Evolutionary conservation across 805 yeast genomes (phyloP).

Genomic region (Blastobotrys muscicola): DNA sequence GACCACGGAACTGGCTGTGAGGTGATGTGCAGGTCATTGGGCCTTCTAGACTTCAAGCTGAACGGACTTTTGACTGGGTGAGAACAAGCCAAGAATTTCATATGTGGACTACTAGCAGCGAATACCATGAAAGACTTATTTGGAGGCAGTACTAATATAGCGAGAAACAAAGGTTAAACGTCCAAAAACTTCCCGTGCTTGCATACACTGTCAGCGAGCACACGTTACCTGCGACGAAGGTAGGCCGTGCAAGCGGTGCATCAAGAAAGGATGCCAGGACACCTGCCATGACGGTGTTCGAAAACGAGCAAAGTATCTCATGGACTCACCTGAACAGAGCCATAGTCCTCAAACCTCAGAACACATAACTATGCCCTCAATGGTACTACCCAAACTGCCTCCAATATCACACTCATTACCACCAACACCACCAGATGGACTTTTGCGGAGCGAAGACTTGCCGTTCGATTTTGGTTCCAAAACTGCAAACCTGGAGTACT

Average conservation of each 20-base stretch:
- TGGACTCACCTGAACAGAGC: slow-evolving; percentile 40
- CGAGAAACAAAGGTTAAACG: slow-evolving; percentile 21
- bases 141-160: neutral
- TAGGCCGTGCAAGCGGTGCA: slow-evolving; percentile 70
- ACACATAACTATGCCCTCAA: too few species aligned
- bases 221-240: slow-evolving; percentile 75
- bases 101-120: too few species aligned
- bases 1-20: too few species aligned
- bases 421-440: slow-evolving; percentile 1
- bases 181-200: slow-evolving; percentile 71
- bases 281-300: slow-evolving; percentile 83
- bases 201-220: slow-evolving; percentile 77
- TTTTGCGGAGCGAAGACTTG: too few species aligned
- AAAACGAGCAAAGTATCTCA: slow-evolving; percentile 60
- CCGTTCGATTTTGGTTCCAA: slow-evolving; percentile 26
- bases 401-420: neutral
- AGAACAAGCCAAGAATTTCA: too few species aligned
- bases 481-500: slow-evolving; percentile 30
- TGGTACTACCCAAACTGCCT: neutral
- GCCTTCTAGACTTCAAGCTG: too few species aligned
- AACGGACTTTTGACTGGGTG: too few species aligned
- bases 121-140: neutral
- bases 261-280: slow-evolving; percentile 48
- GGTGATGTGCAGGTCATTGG: too few species aligned
- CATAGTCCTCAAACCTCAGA: too few species aligned